A percentile compares a stretch with the other conserved stretches of the same genome.
Conservation (phyloP, 805 yeast species). For the Ogataea pilisensis region DNA sequence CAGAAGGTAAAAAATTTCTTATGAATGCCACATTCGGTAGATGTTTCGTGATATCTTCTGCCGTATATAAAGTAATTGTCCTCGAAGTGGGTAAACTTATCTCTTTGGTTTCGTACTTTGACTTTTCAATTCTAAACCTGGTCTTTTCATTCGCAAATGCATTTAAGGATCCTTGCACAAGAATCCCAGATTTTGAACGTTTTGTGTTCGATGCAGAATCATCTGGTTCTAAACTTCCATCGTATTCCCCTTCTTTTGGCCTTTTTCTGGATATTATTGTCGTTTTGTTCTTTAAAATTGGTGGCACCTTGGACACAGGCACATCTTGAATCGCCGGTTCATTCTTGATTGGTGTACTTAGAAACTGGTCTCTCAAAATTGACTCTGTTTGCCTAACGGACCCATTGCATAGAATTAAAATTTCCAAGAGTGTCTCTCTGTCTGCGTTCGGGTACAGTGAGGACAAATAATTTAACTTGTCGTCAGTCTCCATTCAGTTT, state of each 20-base stretch:
- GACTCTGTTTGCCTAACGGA: conserved; percentile 39
- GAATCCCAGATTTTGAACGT: no score
- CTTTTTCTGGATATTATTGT: no score
- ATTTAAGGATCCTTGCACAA: no score
- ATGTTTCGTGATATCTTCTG: conserved; percentile 45
- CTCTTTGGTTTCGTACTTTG: background rate
- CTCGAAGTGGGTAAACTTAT: background rate
- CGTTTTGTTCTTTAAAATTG: no score
- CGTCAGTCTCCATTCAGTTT: conserved; percentile 31
- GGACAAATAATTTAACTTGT: conserved; percentile 35
- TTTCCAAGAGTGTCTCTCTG: conserved; percentile 40
- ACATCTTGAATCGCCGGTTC: no score
- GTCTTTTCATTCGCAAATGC: no score
- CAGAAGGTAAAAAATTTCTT: conserved; percentile 47
- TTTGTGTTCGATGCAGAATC: no score
- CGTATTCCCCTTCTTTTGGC: no score
- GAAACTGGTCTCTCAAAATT: conserved; percentile 37
- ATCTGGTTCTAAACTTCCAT: no score
- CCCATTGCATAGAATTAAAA: conserved; percentile 52
- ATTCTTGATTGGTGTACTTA: background rate
- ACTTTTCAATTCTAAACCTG: background rate
- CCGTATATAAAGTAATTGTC: conserved; percentile 38
- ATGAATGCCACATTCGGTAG: conserved; percentile 50
- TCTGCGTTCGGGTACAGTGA: conserved; percentile 41
- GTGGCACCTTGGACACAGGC: no score